Evolutionary conservation across 371 early-diverging fungal species (phyloP).

Genomic region (Syncephalis plumigaleata): DNA sequence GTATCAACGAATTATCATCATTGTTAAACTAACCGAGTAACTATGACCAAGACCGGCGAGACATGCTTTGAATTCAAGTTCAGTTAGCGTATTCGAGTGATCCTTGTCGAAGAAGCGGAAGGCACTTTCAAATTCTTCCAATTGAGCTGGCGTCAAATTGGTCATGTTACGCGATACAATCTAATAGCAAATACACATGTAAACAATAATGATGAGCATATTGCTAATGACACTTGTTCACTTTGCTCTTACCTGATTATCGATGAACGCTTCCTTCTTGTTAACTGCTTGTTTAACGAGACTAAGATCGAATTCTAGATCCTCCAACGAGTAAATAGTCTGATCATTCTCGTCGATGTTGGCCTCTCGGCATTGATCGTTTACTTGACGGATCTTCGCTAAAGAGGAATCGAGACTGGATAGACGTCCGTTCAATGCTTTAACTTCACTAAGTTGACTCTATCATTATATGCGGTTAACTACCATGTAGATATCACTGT

Average conservation of each 20-base stretch:
- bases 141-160: slow-evolving; percentile 78
- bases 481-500: not conserved
- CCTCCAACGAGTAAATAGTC: slow-evolving; percentile 76
- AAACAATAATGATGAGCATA: not conserved
- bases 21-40: slow-evolving; percentile 18
- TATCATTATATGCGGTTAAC: slow-evolving; percentile 6
- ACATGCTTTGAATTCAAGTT: slow-evolving; percentile 67
- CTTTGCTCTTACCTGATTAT: slow-evolving; percentile 70
- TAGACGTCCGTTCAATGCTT: slow-evolving; percentile 24
- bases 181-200: slow-evolving; percentile 17
- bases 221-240: too few species aligned
- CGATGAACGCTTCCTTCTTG: slow-evolving; percentile 80
- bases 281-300: slow-evolving; percentile 55
- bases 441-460: slow-evolving; percentile 47
- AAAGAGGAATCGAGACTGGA: slow-evolving; percentile 31
- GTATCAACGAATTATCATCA: not conserved
- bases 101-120: slow-evolving; percentile 83
- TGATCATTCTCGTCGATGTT: slow-evolving; percentile 87
- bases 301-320: slow-evolving; percentile 69
- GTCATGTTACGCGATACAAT: slow-evolving; percentile 75
- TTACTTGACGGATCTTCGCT: slow-evolving; percentile 32
- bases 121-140: slow-evolving; percentile 82
- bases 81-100: slow-evolving; percentile 48
- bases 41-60: slow-evolving; percentile 69
- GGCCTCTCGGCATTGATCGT: slow-evolving; percentile 59